Base-by-base conservation (phyloP, 2,329 filamentous ascomycete species). In the Talaromyces sp. region DNA sequence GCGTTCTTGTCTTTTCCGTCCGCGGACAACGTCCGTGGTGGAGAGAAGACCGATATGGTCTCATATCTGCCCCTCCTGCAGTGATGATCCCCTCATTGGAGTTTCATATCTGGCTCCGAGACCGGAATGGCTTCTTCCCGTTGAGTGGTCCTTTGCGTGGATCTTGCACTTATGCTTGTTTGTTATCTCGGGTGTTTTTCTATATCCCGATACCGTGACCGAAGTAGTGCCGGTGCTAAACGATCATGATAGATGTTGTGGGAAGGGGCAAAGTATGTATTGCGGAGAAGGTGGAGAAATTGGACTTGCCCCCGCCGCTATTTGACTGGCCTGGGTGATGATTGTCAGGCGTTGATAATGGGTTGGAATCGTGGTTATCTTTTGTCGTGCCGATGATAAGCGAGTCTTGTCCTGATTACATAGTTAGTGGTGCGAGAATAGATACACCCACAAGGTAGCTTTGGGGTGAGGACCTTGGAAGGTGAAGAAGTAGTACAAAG, bases 391-490 rank as follows among this genome's bases (percentile, higher is more conserved):
- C 47, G 47, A 35, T 22, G 17, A 11, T 49, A 49, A 49, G 47
- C 47, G 47, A 39, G 36, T 8, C 29, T 47, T 16, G 33, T 33
- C 20, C 13, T 19, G 29, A 7, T 33, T 16, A 22, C 13, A 33
- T 13, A 10, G 4, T 17, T 27, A 4, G 27, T 29, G 40, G 7
- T 35, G 10, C n/a, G n/a, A 35, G 7, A 6, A 5, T 14, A 2
- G 13, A 14, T 16, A 35, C 13, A 14, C 24, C 54, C 52, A 43
- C 52, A 61, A 62, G 54, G 58, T 61, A 14, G 22, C 27, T 40
- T 19, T 49, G 51, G 54, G 52, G 17, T 59, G 61, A 55, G 61
- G 57, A 63, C 61, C 61, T 62, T 63, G 61, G 39, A 42, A 20
- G 57, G 13, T 22, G 61, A 60, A 47, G 56, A 58, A 56, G 20